Conservation (phyloP, 176 grass and related monocot genomes). For the Chrysopogon serrulatus region DNA sequence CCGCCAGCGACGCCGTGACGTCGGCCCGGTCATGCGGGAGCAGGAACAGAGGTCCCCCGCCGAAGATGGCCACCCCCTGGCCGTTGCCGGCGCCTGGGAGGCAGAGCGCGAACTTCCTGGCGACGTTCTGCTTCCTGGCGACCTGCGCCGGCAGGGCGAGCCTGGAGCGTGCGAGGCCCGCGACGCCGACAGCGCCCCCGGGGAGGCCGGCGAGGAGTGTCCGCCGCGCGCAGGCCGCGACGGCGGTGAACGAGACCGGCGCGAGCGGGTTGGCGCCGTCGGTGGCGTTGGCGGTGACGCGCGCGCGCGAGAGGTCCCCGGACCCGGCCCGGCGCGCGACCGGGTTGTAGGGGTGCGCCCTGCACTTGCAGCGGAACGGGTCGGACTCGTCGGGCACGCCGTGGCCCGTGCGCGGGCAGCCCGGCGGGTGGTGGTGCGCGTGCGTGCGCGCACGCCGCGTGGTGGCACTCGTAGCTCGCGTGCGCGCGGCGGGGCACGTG, state of each 20-base stretch:
- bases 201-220: constrained; percentile 38
- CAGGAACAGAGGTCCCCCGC: constrained; percentile 29
- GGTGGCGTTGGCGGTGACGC: constrained; percentile 46
- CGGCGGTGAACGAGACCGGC: not conserved
- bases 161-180: constrained; percentile 31
- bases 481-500: constrained; percentile 6
- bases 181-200: constrained; percentile 35
- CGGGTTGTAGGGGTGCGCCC: constrained; percentile 44
- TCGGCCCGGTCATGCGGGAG: not conserved
- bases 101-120: constrained; percentile 54
- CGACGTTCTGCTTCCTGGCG: constrained; percentile 27
- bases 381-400: not conserved
- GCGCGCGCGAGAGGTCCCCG: constrained; percentile 24
- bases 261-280: constrained; percentile 60
- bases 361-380: constrained; percentile 46
- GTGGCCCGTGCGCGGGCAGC: constrained; percentile 25
- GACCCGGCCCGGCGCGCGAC: not conserved
- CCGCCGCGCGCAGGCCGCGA: constrained; percentile 41
- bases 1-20: constrained; percentile 1
- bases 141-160: constrained; percentile 47
- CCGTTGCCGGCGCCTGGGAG: constrained; percentile 41
- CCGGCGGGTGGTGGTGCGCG: constrained; percentile 36
- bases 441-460: constrained; percentile 26
- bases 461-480: constrained; percentile 32
- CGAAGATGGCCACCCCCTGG: constrained; percentile 55